Base-by-base conservation (phyloP, 202 grass and related monocot species). In the Elaeis oleifera region DNA sequence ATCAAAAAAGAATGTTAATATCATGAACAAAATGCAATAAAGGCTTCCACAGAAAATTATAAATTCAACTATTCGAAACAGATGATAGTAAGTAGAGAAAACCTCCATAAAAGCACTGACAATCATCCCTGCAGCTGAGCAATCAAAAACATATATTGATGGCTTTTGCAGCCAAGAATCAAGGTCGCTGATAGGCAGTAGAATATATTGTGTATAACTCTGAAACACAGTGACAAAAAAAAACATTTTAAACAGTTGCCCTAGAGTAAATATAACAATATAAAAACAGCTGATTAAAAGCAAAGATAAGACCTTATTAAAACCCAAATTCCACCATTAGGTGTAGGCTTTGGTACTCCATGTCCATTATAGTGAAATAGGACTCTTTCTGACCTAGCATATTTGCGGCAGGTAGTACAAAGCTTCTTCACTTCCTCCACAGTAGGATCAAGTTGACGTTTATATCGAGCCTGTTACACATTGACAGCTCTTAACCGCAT, bases 281-380 rank as follows among this genome's bases (percentile, higher is more conserved):
- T 36, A 36, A 36, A 36, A 68, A 13, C 2, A 39, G 4, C 11
- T 5, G 19, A 36, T 26, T 16, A 68, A 21, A 54, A 55, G 16
- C 5, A 32, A 19, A 7, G 18, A 5, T 18, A 39, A 32, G 54
- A 99, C 89, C 84, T 94, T 99, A 56, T 99, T 99, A 83, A 99
- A 51, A 94, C 88, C 94, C 94, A 99, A 84, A 99, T 89, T 77
- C 92, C 88, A 54, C 85, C 84, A 84, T 99, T 99, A 49, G 82
- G 58, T 52, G 94, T 97, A 55, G 94, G 94, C 54, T 89, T 97
- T 74, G 88, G 94, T 60, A 97, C 94, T 50, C 94, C 94, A 22
- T 99, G 94, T 53, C 94, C 94, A 81, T 99, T 99, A 54, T 99
- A 99, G 74, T 99, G 94, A 71, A 99, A 99, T 78, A 99, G 76